These are phyloP conservation scores for Saturnispora gosingensis DNA, from an alignment of 805 yeast genomes.

Conservation along the genomic window DNA sequence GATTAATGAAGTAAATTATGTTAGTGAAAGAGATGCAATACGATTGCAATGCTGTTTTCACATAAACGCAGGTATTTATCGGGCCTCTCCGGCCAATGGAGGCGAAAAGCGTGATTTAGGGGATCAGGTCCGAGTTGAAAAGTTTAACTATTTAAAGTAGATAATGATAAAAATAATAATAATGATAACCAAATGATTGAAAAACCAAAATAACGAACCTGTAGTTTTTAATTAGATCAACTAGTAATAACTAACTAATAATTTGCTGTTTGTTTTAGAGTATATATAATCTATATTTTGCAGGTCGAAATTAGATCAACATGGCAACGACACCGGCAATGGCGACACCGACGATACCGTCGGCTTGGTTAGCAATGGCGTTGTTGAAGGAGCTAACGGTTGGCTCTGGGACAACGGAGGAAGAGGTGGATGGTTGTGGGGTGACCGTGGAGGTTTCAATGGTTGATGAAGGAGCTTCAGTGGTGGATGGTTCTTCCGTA, in stretches of 20 bases:
- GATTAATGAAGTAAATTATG: too few species aligned
- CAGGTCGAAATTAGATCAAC: slow-evolving; percentile 9
- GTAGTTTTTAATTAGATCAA: not conserved
- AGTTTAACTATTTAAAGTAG: not conserved
- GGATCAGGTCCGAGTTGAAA: not conserved
- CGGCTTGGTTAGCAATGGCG: slow-evolving; percentile 22
- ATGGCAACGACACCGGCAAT: slow-evolving; percentile 15
- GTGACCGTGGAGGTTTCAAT: slow-evolving; percentile 9
- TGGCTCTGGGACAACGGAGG: slow-evolving; percentile 15
- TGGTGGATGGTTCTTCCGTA: not conserved
- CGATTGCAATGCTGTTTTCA: too few species aligned
- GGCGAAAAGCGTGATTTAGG: too few species aligned
- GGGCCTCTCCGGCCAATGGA: too few species aligned
- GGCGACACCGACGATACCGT: slow-evolving; percentile 22
- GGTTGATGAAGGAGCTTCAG: not conserved
- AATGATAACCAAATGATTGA: not conserved
- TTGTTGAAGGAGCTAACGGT: slow-evolving; percentile 13
- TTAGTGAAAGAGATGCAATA: too few species aligned
- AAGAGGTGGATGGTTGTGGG: slow-evolving; percentile 15
- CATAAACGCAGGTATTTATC: too few species aligned
- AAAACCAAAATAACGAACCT: slow-evolving; percentile 1
- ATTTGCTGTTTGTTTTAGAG: not conserved
- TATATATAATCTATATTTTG: not conserved
- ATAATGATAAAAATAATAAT: not conserved
- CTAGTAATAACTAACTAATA: not conserved